These are phyloP conservation scores for Annulohypoxylon bovei DNA, from an alignment of 495 filamentous ascomycete genomes.

Conservation along the genomic window DNA sequence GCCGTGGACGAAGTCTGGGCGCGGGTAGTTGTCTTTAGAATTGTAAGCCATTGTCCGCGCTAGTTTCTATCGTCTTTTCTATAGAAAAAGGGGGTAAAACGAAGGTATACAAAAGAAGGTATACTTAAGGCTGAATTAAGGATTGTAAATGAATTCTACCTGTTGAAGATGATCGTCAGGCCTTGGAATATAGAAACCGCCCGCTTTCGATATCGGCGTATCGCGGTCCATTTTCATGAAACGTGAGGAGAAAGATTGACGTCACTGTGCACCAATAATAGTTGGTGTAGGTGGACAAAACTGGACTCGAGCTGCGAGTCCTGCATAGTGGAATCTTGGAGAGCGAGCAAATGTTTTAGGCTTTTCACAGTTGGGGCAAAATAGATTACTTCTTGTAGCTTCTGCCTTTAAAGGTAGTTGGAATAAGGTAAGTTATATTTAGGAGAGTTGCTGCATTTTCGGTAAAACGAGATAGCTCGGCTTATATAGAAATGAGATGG, in stretches of 20 bases:
- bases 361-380: not conserved
- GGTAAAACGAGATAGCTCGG: not conserved
- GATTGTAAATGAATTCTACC: no score
- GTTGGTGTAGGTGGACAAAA: conserved; percentile 24
- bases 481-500: not conserved
- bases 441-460: not conserved
- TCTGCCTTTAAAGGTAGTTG: not conserved
- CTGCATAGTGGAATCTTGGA: conserved; percentile 16
- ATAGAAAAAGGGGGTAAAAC: conserved; percentile 8
- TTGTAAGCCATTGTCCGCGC: conserved; percentile 42
- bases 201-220: conserved; percentile 34
- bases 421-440: not conserved
- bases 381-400: not conserved
- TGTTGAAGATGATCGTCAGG: conserved; percentile 20
- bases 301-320: conserved; percentile 35
- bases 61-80: no score
- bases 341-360: not conserved
- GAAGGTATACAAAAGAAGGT: conserved; percentile 2
- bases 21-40: conserved; percentile 47
- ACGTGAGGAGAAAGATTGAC: conserved; percentile 44
- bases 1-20: conserved; percentile 65
- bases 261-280: conserved; percentile 40
- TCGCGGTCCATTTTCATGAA: conserved; percentile 42
- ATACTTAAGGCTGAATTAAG: no score
- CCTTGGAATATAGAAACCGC: conserved; percentile 11